Base-by-base conservation (phyloP, 1,284 basidiomycete species). In the Thelephora terrestris region DNA sequence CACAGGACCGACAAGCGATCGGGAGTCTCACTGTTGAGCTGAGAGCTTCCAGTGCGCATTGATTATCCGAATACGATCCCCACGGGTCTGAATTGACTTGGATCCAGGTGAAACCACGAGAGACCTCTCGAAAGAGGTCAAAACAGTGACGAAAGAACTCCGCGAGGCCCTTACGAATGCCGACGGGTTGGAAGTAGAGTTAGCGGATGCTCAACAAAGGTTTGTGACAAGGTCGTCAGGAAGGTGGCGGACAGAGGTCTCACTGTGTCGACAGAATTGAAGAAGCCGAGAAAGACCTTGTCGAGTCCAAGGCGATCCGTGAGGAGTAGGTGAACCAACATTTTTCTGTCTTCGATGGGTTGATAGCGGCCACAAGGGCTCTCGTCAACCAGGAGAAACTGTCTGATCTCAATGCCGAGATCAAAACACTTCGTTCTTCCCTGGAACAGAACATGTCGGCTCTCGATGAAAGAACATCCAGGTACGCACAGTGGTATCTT, bases 1-100 rank as follows among this genome's bases (percentile, higher is more conserved):
- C 39, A 5, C 51, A 56, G 16, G 61, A 67, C 36, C 52, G 55
- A 14, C 40, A 47, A 6, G 55, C 60, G 5, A 55, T 56, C 18
- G 46, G 38, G 9, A 53, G 52, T 7, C 48, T 65, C 1, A 46
- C 53, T 2, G 45, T 46, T 17, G 52, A 14, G 9, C 4, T 32
- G 6, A 14, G 3, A 9, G 14, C 29, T 7, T 32, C 62, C 6
- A 55, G 63, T 65, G 43, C 37, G 57, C 52, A 10, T 12, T 23
- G 14, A 7, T 39, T 36, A n/a, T 2, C 6, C 45, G 16, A 9
- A 7, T 40, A 56, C 59, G 47, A n/a, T 48, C 54, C 23, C 57
- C 60, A n/a, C 44, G 40, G 60, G 3, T 32, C 46, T 2, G 53
- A 51, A 3, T 44, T 63, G 4, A 50, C 51, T 1, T 49, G 50